A percentile compares a stretch with the other conserved stretches of the same genome.
Conservation (phyloP, 768 basidiomycete genomes). For the Phanerodontia chrysosporium region DNA sequence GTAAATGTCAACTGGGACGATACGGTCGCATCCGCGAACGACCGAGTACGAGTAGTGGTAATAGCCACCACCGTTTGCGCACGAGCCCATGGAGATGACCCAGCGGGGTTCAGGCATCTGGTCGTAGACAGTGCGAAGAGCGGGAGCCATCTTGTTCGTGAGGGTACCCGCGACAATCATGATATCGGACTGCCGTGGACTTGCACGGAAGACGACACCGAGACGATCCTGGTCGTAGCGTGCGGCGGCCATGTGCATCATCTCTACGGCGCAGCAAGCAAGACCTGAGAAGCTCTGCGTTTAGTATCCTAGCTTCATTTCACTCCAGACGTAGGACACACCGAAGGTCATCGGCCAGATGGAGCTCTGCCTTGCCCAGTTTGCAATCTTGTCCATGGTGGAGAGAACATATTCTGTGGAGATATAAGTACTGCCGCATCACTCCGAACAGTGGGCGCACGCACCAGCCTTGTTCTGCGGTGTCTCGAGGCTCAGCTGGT, state of each 20-base stretch:
- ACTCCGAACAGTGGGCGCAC: constrained; percentile 15
- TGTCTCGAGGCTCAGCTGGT: constrained; percentile 81
- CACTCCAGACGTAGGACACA: constrained; percentile 23
- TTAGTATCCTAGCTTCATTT: background rate
- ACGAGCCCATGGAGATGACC: constrained; percentile 99
- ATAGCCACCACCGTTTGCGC: constrained; percentile 96
- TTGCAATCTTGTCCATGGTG: constrained; percentile 92
- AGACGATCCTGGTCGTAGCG: constrained; percentile 98
- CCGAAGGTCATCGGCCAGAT: constrained; percentile 99
- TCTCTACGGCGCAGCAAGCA: constrained; percentile 98
- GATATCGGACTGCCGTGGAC: constrained; percentile 93
- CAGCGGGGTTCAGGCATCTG: constrained; percentile 99
- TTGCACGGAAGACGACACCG: constrained; percentile 98
- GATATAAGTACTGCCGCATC: too few relatives aligned
- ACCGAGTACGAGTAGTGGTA: constrained; percentile 99
- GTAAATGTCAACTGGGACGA: constrained; percentile 98
- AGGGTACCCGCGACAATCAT: constrained; percentile 99
- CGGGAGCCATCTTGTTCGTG: constrained; percentile 99
- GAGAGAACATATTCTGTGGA: constrained; percentile 95
- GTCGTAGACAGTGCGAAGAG: constrained; percentile 92
- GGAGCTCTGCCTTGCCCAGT: constrained; percentile 96
- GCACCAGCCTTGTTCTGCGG: constrained; percentile 88
- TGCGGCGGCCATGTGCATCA: constrained; percentile 99
- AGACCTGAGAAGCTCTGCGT: constrained; percentile 51
- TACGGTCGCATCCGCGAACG: constrained; percentile 97